Base-by-base conservation (phyloP, 176 grass and related monocot species). In the Saccharum officinarum region DNA sequence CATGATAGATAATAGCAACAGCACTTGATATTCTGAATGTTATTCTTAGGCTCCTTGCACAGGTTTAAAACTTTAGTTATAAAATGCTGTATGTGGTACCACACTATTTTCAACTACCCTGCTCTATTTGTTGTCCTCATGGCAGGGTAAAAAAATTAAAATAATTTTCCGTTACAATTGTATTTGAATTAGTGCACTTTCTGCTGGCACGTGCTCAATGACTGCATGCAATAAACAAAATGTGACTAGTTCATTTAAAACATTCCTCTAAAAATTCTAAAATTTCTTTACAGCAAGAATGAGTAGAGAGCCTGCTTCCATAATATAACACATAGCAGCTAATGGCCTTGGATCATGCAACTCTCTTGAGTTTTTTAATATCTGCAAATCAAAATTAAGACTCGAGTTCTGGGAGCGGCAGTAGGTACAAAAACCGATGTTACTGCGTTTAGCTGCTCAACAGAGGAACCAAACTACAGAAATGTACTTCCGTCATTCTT, bases 1-100 rank as follows among this genome's bases (percentile, higher is more conserved):
- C 70, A 76, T 69, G n/a, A 54, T 71, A 76, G 39, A 57, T 67
- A 34, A n/a, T 85, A 54, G 31, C 71, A 47, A 18, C 13, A 13
- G 4, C 0, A 18, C 1, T 62, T 13, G 7, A 14, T 77, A 5
- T 10, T 62, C 22, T 83, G 47, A 67, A 39, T 65, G 10, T 38
- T 85, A 52, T 85, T 69, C 15, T 28, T 74, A 75, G 60, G 22
- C 47, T 17, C 49, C 34, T 23, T 69, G 9, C 1, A 6, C 15
- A 70, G 13, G 22, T 59, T 52, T 52, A 81, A 60, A 40, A 18
- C 40, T 57, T 62, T 38, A n/a, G 47, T 26, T 79, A 75, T 80
- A 45, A 26, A 41, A 28, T 79, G 6, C 1, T 47, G 17, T 26
- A 59, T 85, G 47, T 54, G 59, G 10, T 49, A 28, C 44, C 72